Percentiles rank a stretch among this genome's conserved stretches.
Evolutionary conservation across 2,329 filamentous ascomycete species (phyloP).

Genomic region (Beauveria sp.): DNA sequence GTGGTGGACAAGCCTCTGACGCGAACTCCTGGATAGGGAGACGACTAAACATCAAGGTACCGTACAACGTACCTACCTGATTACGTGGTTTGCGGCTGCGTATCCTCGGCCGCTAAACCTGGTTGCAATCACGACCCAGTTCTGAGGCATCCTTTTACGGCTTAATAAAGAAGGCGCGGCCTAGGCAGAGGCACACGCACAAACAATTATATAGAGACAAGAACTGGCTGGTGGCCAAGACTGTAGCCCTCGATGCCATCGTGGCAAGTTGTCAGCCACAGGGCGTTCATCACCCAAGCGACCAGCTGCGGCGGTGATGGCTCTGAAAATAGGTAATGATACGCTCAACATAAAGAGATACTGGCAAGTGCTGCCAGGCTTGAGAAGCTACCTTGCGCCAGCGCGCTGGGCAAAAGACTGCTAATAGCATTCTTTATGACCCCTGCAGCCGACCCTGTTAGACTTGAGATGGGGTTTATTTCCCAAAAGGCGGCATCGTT

Average conservation of each 20-base stretch:
- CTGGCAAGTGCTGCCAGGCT: background rate
- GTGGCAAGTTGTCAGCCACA: background rate
- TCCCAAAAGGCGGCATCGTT: background rate
- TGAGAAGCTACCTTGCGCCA: background rate
- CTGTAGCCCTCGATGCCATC: background rate
- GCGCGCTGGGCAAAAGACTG: background rate
- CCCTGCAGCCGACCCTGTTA: background rate
- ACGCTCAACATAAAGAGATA: background rate
- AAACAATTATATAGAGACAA: background rate
- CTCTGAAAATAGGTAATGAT: background rate
- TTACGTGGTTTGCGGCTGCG: background rate
- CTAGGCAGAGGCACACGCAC: too few species aligned
- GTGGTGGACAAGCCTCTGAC: background rate
- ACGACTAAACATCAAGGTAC: background rate
- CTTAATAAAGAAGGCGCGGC: too few species aligned
- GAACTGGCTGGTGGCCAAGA: background rate
- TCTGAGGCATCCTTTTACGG: background rate
- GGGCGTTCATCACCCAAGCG: background rate
- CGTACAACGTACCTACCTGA: too few species aligned
- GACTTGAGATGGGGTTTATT: background rate
- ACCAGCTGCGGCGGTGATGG: background rate
- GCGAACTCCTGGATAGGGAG: background rate
- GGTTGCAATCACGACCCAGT: background rate
- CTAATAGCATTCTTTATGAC: background rate
- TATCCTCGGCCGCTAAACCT: background rate